A percentile compares a stretch with the other conserved stretches of the same genome.
Evolutionary conservation across 2,329 filamentous ascomycete species (phyloP).

Genomic region (Cladophialophora exuberans): DNA sequence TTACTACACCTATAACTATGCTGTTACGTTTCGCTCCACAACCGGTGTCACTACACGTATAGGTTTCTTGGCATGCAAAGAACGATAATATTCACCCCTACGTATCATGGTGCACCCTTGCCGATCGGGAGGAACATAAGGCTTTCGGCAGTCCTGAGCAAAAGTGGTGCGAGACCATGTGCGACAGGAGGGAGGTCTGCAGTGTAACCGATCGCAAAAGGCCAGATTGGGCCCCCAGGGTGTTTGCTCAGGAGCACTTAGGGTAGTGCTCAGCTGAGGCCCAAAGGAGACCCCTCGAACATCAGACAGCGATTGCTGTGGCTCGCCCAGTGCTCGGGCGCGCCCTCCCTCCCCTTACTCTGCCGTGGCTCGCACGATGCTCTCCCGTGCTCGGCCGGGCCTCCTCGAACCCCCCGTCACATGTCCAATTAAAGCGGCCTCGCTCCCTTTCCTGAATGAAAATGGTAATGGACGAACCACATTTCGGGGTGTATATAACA

Average conservation of each 20-base stretch:
- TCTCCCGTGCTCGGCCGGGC: too few species aligned
- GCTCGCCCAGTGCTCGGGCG: slow-evolving; percentile 1
- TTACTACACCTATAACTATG: too few species aligned
- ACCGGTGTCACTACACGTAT: too few species aligned
- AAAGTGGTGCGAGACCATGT: neutral
- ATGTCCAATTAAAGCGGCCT: too few species aligned
- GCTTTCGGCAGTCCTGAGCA: neutral
- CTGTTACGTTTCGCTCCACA: too few species aligned
- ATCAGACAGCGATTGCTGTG: neutral
- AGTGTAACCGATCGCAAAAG: too few species aligned
- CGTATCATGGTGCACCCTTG: neutral
- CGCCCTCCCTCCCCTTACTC: neutral
- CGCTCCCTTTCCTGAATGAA: too few species aligned
- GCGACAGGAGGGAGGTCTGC: neutral
- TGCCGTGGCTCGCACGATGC: too few species aligned
- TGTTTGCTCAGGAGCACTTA: too few species aligned
- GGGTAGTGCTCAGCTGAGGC: neutral
- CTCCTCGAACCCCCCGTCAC: too few species aligned
- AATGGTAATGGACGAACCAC: neutral
- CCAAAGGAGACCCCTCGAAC: neutral
- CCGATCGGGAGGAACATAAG: neutral
- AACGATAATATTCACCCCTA: neutral
- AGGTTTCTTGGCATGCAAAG: too few species aligned
- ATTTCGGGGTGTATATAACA: neutral
- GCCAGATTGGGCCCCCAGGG: too few species aligned